Conservation (phyloP, 2,329 filamentous ascomycete genomes). For the Ascochyta viciae-villosae region DNA sequence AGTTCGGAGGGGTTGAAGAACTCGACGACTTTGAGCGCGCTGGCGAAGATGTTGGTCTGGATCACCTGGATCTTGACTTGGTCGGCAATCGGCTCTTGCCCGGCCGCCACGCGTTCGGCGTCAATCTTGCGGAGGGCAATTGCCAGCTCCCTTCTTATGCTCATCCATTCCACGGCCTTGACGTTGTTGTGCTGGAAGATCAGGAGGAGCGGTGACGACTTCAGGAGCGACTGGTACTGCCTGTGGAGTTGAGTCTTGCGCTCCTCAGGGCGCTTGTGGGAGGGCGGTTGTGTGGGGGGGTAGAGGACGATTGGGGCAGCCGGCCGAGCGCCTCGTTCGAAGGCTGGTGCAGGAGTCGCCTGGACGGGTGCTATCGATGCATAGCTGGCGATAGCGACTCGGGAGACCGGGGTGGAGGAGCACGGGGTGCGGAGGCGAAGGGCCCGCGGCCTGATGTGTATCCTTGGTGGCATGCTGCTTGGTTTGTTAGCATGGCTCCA, state of each 20-base stretch:
- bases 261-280: slow-evolving; percentile 82
- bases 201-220: slow-evolving; percentile 82
- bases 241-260: slow-evolving; percentile 90
- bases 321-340: slow-evolving; percentile 57
- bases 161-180: slow-evolving; percentile 75
- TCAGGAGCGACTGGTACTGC: slow-evolving; percentile 86
- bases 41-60: slow-evolving; percentile 86
- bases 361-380: slow-evolving; percentile 59
- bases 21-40: slow-evolving; percentile 84
- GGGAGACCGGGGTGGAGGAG: slow-evolving; percentile 37
- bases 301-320: slow-evolving; percentile 57
- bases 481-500: slow-evolving; percentile 5
- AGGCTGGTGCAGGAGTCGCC: slow-evolving; percentile 60
- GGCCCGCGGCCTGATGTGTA: slow-evolving; percentile 44
- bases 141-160: slow-evolving; percentile 73
- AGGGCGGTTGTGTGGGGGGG: slow-evolving; percentile 79
- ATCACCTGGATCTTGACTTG: slow-evolving; percentile 81
- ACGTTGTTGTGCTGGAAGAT: slow-evolving; percentile 85
- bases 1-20: slow-evolving; percentile 64
- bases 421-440: slow-evolving; percentile 36
- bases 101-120: slow-evolving; percentile 70
- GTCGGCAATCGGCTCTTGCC: slow-evolving; percentile 58
- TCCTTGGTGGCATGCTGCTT: slow-evolving; percentile 47
- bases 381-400: slow-evolving; percentile 50
- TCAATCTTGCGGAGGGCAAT: slow-evolving; percentile 70